These are phyloP conservation scores for Vitis hybrid DNA, from an alignment of 177 flowering plant genomes.

Conservation along the genomic window DNA sequence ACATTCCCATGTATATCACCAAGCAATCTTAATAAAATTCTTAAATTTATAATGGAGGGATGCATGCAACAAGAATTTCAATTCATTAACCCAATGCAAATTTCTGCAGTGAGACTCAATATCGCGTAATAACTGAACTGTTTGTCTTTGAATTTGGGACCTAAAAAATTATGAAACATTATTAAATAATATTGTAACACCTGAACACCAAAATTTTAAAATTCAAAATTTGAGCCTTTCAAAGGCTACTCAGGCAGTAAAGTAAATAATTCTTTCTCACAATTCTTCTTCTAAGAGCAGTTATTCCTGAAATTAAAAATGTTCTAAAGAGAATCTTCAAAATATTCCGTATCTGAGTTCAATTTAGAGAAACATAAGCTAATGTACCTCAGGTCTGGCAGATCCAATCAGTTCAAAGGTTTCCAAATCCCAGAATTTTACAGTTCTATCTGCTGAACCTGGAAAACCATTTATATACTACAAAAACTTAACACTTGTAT, in stretches of 20 bases:
- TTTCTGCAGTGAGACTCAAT: no score
- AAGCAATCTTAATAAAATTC: no score
- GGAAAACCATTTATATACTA: constrained; percentile 24
- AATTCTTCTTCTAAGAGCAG: background rate
- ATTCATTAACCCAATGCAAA: no score
- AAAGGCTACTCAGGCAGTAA: background rate
- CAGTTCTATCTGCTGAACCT: constrained; percentile 96
- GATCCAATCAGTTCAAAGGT: constrained; percentile 97
- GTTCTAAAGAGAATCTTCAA: background rate
- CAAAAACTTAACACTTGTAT: background rate
- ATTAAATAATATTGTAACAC: no score
- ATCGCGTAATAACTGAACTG: no score
- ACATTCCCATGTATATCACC: no score
- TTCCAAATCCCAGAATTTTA: constrained; percentile 96
- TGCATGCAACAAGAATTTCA: no score
- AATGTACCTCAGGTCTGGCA: constrained; percentile 77
- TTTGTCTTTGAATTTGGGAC: no score
- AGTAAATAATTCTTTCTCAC: background rate
- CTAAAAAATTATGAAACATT: no score
- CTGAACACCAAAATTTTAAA: no score
- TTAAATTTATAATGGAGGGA: no score
- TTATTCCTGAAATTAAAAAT: background rate
- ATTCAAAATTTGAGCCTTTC: background rate
- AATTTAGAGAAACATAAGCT: background rate
- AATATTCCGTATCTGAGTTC: background rate